A percentile compares a stretch with the other conserved stretches of the same genome.
These are phyloP conservation scores for Candida pseudocylindracea DNA, from an alignment of 1,139 yeast species.

Conservation along the genomic window DNA sequence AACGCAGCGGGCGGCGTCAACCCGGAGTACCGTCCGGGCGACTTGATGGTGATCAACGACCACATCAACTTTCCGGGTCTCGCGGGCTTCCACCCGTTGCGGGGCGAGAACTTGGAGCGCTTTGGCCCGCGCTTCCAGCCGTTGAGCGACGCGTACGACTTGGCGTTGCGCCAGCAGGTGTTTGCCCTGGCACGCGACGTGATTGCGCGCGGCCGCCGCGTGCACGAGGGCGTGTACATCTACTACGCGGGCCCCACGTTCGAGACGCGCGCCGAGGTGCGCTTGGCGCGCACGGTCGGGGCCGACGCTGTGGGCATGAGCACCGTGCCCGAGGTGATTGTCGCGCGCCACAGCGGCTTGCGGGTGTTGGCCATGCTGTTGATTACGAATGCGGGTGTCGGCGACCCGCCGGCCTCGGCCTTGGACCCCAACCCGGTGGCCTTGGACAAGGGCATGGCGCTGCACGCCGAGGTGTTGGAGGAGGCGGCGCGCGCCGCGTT, in stretches of 20 bases:
- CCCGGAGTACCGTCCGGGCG: conserved; percentile 49
- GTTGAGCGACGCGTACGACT: conserved; percentile 75
- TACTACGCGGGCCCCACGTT: conserved; percentile 89
- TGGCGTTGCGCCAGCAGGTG: conserved; percentile 36
- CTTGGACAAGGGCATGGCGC: conserved; percentile 60
- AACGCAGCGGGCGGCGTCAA: conserved; percentile 92
- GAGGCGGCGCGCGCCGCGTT: conserved; percentile 61
- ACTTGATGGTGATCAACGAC: conserved; percentile 72
- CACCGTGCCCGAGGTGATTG: conserved; percentile 87
- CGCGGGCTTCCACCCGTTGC: conserved; percentile 69
- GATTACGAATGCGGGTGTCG: conserved; percentile 68
- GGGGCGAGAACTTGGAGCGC: conserved; percentile 65
- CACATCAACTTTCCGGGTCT: conserved; percentile 84
- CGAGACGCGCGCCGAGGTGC: conserved; percentile 83
- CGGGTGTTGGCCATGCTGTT: conserved; percentile 66
- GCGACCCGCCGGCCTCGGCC: conserved; percentile 58
- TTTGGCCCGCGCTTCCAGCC: conserved; percentile 82
- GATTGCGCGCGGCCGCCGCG: conserved; percentile 23
- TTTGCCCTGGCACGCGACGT: conserved; percentile 29
- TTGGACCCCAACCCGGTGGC: conserved; percentile 28
- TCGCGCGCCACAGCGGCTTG: conserved; percentile 76
- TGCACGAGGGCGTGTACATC: conserved; percentile 75
- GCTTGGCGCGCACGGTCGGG: conserved; percentile 48
- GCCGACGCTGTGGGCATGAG: conserved; percentile 98
- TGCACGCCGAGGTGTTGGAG: conserved; percentile 73